Percentiles rank a stretch among this genome's conserved stretches.
Conservation (phyloP, 345 rosid species). For the Brassica juncea region DNA sequence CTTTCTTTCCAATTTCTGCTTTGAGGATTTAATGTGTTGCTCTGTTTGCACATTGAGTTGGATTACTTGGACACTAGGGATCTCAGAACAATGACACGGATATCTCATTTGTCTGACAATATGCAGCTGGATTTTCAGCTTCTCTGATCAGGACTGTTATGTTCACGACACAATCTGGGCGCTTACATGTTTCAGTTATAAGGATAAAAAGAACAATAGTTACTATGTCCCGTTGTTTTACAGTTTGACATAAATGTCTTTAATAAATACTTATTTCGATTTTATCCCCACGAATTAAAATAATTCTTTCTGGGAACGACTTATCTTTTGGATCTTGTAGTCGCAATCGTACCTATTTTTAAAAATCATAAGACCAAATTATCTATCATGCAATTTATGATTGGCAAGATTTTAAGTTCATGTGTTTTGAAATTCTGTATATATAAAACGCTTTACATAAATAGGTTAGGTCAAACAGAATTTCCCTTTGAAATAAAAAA, state of each 20-base stretch:
- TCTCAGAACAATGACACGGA: slow-evolving; percentile 63
- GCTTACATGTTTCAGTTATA: slow-evolving; percentile 42
- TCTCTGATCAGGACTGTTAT: slow-evolving; percentile 44
- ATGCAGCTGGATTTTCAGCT: slow-evolving; percentile 62
- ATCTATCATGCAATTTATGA: not conserved
- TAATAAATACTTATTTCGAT: too few species aligned
- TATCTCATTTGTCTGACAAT: slow-evolving; percentile 73
- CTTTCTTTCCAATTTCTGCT: slow-evolving; percentile 19
- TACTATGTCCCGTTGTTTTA: slow-evolving; percentile 14
- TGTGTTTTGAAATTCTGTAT: not conserved
- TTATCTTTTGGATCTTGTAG: too few species aligned
- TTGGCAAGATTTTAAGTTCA: not conserved
- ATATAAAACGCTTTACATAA: not conserved
- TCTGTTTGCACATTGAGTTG: too few species aligned
- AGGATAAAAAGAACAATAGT: too few species aligned
- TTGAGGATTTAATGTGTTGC: too few species aligned
- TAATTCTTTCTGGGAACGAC: too few species aligned
- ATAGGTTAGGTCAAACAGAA: too few species aligned
- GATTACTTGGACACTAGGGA: slow-evolving; percentile 66
- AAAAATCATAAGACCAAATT: not conserved
- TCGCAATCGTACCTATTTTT: too few species aligned
- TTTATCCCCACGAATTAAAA: too few species aligned
- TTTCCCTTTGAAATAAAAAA: too few species aligned
- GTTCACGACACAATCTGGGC: slow-evolving; percentile 60
- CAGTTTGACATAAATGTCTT: slow-evolving; percentile 48